Conservation (phyloP, 495 filamentous ascomycete species). For the Xylaria longipes region DNA sequence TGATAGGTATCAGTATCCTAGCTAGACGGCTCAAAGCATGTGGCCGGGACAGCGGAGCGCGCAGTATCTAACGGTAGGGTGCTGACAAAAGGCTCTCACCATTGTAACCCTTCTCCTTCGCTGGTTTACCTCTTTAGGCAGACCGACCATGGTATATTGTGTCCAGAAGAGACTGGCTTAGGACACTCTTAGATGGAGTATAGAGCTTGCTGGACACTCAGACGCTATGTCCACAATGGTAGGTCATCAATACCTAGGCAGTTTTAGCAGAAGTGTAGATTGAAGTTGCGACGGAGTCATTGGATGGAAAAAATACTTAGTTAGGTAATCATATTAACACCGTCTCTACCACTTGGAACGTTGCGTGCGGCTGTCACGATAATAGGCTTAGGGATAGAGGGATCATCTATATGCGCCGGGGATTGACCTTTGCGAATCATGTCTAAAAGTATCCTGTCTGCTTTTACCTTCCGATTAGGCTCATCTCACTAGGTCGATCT, state of each 20-base stretch:
- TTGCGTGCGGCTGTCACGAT: neutral
- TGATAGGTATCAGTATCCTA: neutral
- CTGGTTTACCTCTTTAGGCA: neutral
- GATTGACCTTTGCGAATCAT: neutral
- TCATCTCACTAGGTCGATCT: neutral
- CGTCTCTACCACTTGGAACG: neutral
- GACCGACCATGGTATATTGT: neutral
- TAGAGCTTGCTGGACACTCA: neutral
- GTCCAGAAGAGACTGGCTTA: neutral
- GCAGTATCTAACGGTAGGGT: neutral
- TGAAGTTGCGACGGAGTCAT: neutral
- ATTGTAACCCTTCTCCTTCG: neutral
- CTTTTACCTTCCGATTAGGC: constrained; percentile 5
- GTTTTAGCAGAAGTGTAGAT: neutral
- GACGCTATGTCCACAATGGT: neutral
- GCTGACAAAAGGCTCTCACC: neutral
- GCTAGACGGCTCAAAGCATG: neutral
- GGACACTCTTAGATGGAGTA: neutral
- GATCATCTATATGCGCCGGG: neutral
- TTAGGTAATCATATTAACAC: neutral
- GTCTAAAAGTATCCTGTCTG: neutral
- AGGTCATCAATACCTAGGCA: neutral
- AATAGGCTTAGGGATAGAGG: neutral
- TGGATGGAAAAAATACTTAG: neutral
- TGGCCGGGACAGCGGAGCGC: neutral